These are phyloP conservation scores for Aspergillus texensis DNA, from an alignment of 2,329 filamentous ascomycete species.

Conservation along the genomic window DNA sequence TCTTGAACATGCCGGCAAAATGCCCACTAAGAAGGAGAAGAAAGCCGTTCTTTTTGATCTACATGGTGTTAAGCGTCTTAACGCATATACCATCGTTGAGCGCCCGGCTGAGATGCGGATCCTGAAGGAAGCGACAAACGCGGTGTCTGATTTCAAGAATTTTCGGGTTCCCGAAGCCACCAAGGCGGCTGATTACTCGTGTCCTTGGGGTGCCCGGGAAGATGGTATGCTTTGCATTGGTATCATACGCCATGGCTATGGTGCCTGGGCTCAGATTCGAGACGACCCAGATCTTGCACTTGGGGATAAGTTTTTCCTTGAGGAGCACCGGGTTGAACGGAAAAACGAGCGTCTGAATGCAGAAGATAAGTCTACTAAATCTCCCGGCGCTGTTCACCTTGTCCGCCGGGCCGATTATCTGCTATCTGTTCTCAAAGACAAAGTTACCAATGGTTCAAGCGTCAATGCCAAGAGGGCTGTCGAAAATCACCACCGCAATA, in stretches of 20 bases:
- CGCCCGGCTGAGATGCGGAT: constrained; percentile 86
- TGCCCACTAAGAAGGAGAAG: constrained; percentile 92
- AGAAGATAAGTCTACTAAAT: constrained; percentile 65
- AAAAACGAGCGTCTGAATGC: constrained; percentile 82
- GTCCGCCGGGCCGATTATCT: constrained; percentile 94
- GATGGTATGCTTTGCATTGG: constrained; percentile 97
- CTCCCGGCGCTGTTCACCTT: constrained; percentile 94
- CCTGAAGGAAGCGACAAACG: constrained; percentile 71
- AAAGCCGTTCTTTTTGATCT: constrained; percentile 97
- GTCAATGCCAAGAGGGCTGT: constrained; percentile 74
- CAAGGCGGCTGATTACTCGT: constrained; percentile 88
- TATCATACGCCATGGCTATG: constrained; percentile 90
- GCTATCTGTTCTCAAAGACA: constrained; percentile 89
- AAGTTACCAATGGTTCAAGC: constrained; percentile 66
- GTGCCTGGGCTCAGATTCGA: constrained; percentile 91
- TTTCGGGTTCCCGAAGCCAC: constrained; percentile 91
- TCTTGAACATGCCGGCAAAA: constrained; percentile 74
- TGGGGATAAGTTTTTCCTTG: constrained; percentile 88
- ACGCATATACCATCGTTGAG: constrained; percentile 92
- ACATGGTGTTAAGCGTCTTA: constrained; percentile 88
- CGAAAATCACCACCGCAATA: constrained; percentile 93
- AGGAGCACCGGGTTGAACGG: constrained; percentile 97
- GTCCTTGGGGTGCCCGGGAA: constrained; percentile 87
- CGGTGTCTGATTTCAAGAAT: constrained; percentile 67
- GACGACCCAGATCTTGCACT: constrained; percentile 87